These are phyloP conservation scores for Emydomyces testavorans DNA, from an alignment of 2,329 filamentous ascomycete genomes.

Conservation along the genomic window DNA sequence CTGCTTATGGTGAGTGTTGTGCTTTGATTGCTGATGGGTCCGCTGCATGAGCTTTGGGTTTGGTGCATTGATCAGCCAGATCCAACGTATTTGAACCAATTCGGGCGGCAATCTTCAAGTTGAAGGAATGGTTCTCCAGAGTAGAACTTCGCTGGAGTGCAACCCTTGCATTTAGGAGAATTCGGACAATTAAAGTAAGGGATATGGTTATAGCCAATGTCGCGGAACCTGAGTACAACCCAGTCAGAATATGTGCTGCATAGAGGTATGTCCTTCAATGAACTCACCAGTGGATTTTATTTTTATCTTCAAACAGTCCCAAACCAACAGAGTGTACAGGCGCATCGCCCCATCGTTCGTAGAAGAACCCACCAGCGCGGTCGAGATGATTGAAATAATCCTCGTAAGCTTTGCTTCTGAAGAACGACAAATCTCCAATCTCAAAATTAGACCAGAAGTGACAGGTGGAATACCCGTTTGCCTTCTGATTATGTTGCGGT, in stretches of 20 bases:
- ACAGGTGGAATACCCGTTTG: constrained; percentile 91
- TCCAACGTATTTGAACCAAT: constrained; percentile 93
- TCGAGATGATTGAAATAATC: constrained; percentile 96
- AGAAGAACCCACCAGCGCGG: constrained; percentile 91
- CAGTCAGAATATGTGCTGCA: background rate
- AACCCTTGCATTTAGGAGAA: constrained; percentile 82
- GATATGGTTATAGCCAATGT: constrained; percentile 96
- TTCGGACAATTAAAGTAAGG: constrained; percentile 99
- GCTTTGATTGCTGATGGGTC: too few species aligned
- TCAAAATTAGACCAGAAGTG: constrained; percentile 99
- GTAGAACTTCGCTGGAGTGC: constrained; percentile 74
- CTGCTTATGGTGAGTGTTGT: too few species aligned
- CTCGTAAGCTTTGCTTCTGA: constrained; percentile 78
- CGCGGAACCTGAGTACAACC: constrained; percentile 65
- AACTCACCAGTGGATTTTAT: constrained; percentile 80
- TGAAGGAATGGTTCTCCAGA: constrained; percentile 77
- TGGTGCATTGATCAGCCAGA: constrained; percentile 41
- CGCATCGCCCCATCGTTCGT: constrained; percentile 96
- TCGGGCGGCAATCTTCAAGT: constrained; percentile 84
- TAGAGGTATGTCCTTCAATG: background rate
- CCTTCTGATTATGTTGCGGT: constrained; percentile 66
- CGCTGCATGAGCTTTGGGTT: background rate
- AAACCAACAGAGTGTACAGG: constrained; percentile 91
- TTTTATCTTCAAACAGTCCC: constrained; percentile 80
- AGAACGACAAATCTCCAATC: constrained; percentile 86